Conservation (phyloP, 345 rosid genomes). For the Durio zibethinus region DNA sequence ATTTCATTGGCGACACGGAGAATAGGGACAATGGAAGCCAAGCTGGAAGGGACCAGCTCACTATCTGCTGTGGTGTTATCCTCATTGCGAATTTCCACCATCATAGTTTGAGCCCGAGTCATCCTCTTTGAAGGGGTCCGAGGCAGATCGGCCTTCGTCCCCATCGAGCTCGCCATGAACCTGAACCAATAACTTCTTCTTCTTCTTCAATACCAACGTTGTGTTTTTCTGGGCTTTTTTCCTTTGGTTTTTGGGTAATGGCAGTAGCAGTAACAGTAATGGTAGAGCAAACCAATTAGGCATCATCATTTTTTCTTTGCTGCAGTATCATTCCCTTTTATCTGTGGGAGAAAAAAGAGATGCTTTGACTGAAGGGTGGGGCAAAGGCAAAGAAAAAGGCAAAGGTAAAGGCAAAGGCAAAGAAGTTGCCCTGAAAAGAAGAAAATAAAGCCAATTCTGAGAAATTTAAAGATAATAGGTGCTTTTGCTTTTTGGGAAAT, state of each 20-base stretch:
- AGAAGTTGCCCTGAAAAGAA: slow-evolving; percentile 44
- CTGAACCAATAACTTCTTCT: slow-evolving; percentile 1
- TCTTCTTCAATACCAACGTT: neutral
- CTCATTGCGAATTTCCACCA: slow-evolving; percentile 46
- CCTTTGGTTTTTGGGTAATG: neutral
- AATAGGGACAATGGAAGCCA: slow-evolving; percentile 59
- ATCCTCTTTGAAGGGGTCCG: slow-evolving; percentile 44
- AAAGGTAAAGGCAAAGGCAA: neutral
- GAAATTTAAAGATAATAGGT: neutral
- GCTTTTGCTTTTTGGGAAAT: slow-evolving; percentile 25
- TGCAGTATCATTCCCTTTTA: neutral
- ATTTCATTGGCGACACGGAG: slow-evolving; percentile 96
- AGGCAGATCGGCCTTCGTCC: slow-evolving; percentile 42
- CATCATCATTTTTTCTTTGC: slow-evolving; percentile 17
- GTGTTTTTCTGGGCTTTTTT: neutral
- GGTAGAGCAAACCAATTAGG: neutral
- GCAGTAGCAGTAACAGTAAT: neutral
- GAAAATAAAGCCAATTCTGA: slow-evolving; percentile 44
- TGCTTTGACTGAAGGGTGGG: slow-evolving; percentile 68
- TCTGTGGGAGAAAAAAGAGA: slow-evolving; percentile 25
- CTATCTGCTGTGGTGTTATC: slow-evolving; percentile 59
- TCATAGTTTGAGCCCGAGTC: slow-evolving; percentile 47
- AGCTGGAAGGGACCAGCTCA: slow-evolving; percentile 87
- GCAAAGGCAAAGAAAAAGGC: slow-evolving; percentile 24
- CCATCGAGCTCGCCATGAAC: slow-evolving; percentile 80